Conservation (phyloP, 352 stramenopile species). For the Phytopythium kandeliae region DNA sequence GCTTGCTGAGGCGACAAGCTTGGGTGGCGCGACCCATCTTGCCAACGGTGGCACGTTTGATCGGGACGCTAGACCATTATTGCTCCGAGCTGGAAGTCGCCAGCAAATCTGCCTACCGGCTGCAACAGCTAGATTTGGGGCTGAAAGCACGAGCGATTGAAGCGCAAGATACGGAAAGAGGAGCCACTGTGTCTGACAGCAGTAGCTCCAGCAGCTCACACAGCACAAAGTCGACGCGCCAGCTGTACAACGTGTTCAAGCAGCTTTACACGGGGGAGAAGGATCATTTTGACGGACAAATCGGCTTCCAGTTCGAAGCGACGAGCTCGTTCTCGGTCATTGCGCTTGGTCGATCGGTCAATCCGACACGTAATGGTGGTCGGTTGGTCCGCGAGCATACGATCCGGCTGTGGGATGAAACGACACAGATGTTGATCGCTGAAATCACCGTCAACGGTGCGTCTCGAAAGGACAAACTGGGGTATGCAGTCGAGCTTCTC, state of each 20-base stretch:
- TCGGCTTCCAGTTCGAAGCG: constrained; percentile 87
- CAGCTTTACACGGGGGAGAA: constrained; percentile 87
- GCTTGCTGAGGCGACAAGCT: constrained; percentile 71
- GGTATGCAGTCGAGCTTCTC: constrained; percentile 71
- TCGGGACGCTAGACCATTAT: constrained; percentile 65
- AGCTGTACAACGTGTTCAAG: constrained; percentile 85
- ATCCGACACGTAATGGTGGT: constrained; percentile 55
- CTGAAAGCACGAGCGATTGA: constrained; percentile 58
- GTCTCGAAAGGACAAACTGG: constrained; percentile 65
- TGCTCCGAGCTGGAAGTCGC: constrained; percentile 61
- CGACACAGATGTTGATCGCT: constrained; percentile 58
- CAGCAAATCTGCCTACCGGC: constrained; percentile 51
- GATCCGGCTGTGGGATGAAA: constrained; percentile 82
- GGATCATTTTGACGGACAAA: constrained; percentile 87
- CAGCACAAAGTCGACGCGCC: constrained; percentile 32
- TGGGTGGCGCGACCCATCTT: constrained; percentile 74
- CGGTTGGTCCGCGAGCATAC: constrained; percentile 64
- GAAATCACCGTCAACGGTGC: constrained; percentile 52
- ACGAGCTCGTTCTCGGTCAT: constrained; percentile 77
- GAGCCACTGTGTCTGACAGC: constrained; percentile 38
- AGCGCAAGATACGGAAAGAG: constrained; percentile 53
- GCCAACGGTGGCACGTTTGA: constrained; percentile 53
- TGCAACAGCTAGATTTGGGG: constrained; percentile 57
- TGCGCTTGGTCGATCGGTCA: constrained; percentile 76
- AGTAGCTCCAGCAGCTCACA: constrained; percentile 36